A percentile compares a stretch with the other conserved stretches of the same genome.
These are phyloP conservation scores for Paramecium pentaurelia DNA, from an alignment of 73 alveolate species.

Conservation along the genomic window DNA sequence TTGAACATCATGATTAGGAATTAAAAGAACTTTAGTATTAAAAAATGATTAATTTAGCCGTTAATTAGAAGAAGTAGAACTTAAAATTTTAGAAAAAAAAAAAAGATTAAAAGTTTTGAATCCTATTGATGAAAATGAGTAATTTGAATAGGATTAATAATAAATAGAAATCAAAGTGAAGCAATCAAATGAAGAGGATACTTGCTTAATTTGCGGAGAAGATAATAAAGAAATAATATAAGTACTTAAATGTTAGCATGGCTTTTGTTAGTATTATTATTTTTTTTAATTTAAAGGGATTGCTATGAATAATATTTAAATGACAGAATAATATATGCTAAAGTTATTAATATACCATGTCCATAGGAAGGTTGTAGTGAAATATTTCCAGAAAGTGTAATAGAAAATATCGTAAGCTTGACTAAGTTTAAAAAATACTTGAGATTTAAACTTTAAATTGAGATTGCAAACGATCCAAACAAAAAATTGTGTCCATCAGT, in stretches of 20 bases:
- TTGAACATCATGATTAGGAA: not conserved
- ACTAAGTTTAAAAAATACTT: not conserved
- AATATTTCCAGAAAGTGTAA: not conserved
- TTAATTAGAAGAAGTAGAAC: not conserved
- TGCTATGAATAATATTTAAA: not conserved
- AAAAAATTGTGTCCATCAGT: conserved; percentile 29
- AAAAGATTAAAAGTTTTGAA: not conserved
- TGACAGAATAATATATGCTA: not conserved
- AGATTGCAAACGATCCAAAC: not conserved
- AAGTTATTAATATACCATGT: not conserved
- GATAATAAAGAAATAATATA: not conserved
- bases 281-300: not conserved
- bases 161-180: not conserved
- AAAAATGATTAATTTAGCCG: not conserved
- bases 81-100: not conserved
- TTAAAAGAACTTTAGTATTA: not conserved
- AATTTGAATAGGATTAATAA: too few relatives aligned
- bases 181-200: not conserved
- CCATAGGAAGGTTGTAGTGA: not conserved
- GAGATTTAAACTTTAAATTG: not conserved
- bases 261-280: not conserved
- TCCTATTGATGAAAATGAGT: not conserved
- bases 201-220: not conserved
- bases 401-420: not conserved
- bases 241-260: not conserved